Conservation (phyloP, 106 monocot genomes). For the Platanthera guangdongensis region DNA sequence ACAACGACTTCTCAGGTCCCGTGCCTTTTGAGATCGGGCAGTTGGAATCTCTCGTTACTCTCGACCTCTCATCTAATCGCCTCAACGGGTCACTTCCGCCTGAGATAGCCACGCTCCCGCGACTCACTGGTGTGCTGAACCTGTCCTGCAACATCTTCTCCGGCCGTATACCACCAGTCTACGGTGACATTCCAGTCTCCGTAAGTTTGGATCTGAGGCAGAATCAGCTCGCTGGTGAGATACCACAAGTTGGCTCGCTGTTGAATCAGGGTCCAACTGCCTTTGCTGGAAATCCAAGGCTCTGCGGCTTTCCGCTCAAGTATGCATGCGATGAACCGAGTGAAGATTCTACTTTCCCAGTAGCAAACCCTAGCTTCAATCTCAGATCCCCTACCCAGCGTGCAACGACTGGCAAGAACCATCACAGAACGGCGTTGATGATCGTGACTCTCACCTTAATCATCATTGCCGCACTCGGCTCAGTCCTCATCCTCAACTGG, state of each 20-base stretch:
- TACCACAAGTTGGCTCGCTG: slow-evolving; percentile 73
- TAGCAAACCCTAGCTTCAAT: slow-evolving; percentile 17
- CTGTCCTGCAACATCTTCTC: slow-evolving; percentile 59
- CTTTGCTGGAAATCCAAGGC: slow-evolving; percentile 54
- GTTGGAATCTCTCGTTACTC: slow-evolving; percentile 51
- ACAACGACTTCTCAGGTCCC: slow-evolving; percentile 72
- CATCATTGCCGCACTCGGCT: slow-evolving; percentile 28
- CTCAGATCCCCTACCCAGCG: slow-evolving; percentile 14
- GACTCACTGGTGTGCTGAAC: slow-evolving; percentile 64
- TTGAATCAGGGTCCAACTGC: slow-evolving; percentile 93
- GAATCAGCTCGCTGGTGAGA: slow-evolving; percentile 78
- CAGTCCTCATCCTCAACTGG: slow-evolving; percentile 61
- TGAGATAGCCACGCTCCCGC: slow-evolving; percentile 39
- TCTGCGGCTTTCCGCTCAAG: slow-evolving; percentile 84
- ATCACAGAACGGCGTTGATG: slow-evolving; percentile 23
- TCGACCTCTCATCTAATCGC: slow-evolving; percentile 64
- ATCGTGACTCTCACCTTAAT: slow-evolving; percentile 47
- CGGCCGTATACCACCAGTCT: slow-evolving; percentile 57
- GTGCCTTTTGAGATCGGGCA: slow-evolving; percentile 57
- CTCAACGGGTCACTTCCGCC: slow-evolving; percentile 80
- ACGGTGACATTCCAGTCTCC: slow-evolving; percentile 51
- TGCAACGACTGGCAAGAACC: slow-evolving; percentile 11
- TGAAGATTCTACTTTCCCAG: slow-evolving; percentile 20
- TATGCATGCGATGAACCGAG: slow-evolving; percentile 24
- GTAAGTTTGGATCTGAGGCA: slow-evolving; percentile 70